Conservation (phyloP, 2,329 filamentous ascomycete genomes). For the Paraphoma sp. region DNA sequence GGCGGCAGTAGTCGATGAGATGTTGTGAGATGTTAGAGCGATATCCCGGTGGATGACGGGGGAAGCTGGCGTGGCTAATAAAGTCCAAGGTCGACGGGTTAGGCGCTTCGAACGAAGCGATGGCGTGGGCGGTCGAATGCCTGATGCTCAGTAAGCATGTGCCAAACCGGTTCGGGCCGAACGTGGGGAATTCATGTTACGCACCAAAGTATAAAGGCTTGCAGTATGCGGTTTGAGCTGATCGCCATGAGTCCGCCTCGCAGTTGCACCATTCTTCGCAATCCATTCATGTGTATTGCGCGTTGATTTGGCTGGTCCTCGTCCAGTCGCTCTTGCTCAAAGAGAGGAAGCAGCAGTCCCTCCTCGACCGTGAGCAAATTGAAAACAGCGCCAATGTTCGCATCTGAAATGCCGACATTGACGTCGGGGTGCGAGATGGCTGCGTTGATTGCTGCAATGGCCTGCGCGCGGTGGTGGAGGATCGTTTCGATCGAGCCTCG, state of each 20-base stretch:
- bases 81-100: slow-evolving; percentile 39
- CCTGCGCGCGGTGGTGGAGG: slow-evolving; percentile 41
- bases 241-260: slow-evolving; percentile 43
- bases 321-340: slow-evolving; percentile 21
- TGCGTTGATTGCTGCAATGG: slow-evolving; percentile 43
- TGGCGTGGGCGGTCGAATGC: slow-evolving; percentile 48
- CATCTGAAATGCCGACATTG: slow-evolving; percentile 40
- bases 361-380: slow-evolving; percentile 47
- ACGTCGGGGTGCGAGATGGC: slow-evolving; percentile 36
- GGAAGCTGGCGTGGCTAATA: slow-evolving; percentile 33
- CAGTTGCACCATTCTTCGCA: slow-evolving; percentile 44
- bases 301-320: slow-evolving; percentile 42
- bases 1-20: slow-evolving; percentile 37
- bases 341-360: slow-evolving; percentile 31
- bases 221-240: slow-evolving; percentile 46
- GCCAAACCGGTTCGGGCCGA: slow-evolving; percentile 31
- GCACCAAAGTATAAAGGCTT: slow-evolving; percentile 51
- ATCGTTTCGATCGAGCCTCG: slow-evolving; percentile 40
- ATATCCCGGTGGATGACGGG: slow-evolving; percentile 40
- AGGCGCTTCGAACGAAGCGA: slow-evolving; percentile 42
- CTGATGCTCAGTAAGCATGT: slow-evolving; percentile 49
- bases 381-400: slow-evolving; percentile 48
- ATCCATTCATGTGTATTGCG: slow-evolving; percentile 40
- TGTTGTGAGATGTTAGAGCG: slow-evolving; percentile 35
- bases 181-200: slow-evolving; percentile 21